phyloP scores from a whole-genome alignment of 2,329 filamentous ascomycete species.

The Alternaria gansuensis region DNA sequence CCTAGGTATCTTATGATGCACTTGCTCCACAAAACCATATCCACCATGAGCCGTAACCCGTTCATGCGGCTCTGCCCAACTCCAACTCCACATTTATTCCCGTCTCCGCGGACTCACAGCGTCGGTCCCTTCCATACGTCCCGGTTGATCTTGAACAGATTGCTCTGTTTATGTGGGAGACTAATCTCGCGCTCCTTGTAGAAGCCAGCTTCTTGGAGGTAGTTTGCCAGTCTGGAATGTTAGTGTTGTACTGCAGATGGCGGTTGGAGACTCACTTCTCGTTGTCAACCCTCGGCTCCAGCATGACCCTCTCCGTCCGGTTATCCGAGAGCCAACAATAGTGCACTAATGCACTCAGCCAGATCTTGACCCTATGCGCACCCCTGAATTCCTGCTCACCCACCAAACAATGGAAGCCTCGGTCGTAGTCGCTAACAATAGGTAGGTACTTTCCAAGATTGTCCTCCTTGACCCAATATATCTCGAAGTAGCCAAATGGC shows the following conservation, averaged over 20 bases:
- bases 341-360: slow-evolving; percentile 88
- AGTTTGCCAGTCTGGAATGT: slow-evolving; percentile 68
- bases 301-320: slow-evolving; percentile 80
- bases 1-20: slow-evolving; percentile 29
- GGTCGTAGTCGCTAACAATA: slow-evolving; percentile 79
- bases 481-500: slow-evolving; percentile 96
- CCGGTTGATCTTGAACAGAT: slow-evolving; percentile 79
- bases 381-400: slow-evolving; percentile 93
- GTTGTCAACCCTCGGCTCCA: slow-evolving; percentile 94
- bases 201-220: slow-evolving; percentile 79
- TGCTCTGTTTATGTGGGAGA: slow-evolving; percentile 92
- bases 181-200: slow-evolving; percentile 84
- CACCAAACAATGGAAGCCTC: slow-evolving; percentile 86
- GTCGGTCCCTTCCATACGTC: slow-evolving; percentile 71
- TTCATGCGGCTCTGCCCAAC: slow-evolving; percentile 25
- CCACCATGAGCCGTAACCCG: slow-evolving; percentile 13
- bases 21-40: slow-evolving; percentile 33
- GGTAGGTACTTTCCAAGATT: slow-evolving; percentile 73
- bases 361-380: slow-evolving; percentile 75
- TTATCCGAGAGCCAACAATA: slow-evolving; percentile 80
- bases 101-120: slow-evolving; percentile 29
- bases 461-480: slow-evolving; percentile 99
- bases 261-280: slow-evolving; percentile 68
- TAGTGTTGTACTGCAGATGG: slow-evolving; percentile 7
- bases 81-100: slow-evolving; percentile 20